phyloP scores from a whole-genome alignment of 2,329 filamentous ascomycete genomes.

The Penicillium sp. region DNA sequence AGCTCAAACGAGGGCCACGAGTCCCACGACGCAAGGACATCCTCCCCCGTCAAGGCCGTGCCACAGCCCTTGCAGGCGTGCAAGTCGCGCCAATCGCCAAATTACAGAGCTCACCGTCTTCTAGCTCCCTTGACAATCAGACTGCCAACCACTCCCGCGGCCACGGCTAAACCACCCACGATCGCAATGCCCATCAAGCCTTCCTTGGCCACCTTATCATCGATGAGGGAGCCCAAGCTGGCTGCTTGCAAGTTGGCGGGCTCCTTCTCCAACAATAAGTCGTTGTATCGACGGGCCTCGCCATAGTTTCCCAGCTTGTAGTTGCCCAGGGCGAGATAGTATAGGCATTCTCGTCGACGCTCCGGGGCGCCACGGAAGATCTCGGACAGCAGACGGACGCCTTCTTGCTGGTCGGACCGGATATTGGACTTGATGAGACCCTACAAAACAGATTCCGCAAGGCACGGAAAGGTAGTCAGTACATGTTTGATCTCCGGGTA shows the following conservation, averaged over 20 bases:
- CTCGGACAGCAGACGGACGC: conserved; percentile 88
- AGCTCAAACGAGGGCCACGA: conserved; percentile 2
- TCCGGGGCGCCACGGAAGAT: conserved; percentile 95
- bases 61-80: conserved; percentile 23
- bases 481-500: not conserved
- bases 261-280: conserved; percentile 86
- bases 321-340: conserved; percentile 95
- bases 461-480: conserved; percentile 13
- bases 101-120: conserved; percentile 49
- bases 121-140: conserved; percentile 77
- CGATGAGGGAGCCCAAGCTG: conserved; percentile 83
- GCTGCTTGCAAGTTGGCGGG: conserved; percentile 86
- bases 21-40: conserved; percentile 15
- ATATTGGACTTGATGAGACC: conserved; percentile 90
- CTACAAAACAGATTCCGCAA: conserved; percentile 47
- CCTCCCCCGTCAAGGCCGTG: conserved; percentile 7
- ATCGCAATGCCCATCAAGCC: conserved; percentile 93
- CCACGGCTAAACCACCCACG: conserved; percentile 87
- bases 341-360: conserved; percentile 93
- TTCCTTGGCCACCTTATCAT: conserved; percentile 95
- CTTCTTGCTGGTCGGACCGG: conserved; percentile 87
- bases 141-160: conserved; percentile 88
- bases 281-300: conserved; percentile 92
- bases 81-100: conserved; percentile 15
- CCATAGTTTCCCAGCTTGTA: conserved; percentile 98